Conservation (phyloP, 2,329 filamentous ascomycete genomes). For the Fusarium hainanense region DNA sequence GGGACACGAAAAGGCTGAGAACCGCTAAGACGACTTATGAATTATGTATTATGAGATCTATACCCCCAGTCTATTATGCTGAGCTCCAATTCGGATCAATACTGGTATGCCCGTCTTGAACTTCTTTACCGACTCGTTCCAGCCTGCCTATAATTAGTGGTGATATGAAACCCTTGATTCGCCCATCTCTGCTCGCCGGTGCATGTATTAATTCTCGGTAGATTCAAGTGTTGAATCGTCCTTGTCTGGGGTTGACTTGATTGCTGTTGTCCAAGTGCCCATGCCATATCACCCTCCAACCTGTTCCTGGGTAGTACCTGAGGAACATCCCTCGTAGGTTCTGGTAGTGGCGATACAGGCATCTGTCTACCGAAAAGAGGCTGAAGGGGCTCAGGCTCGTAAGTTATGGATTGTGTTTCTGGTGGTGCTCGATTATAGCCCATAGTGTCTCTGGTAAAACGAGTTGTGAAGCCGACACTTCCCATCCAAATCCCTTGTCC, state of each 20-base stretch:
- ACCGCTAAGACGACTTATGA: neutral
- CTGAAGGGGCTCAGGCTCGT: slow-evolving; percentile 33
- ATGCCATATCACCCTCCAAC: neutral
- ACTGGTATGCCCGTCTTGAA: neutral
- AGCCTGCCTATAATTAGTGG: neutral
- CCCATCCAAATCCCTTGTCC: slow-evolving; percentile 34
- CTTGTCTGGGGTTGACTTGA: neutral
- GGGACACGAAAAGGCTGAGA: neutral
- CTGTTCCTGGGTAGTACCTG: neutral
- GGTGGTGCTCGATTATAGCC: neutral
- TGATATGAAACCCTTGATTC: neutral
- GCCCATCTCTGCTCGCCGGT: neutral
- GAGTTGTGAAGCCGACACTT: slow-evolving; percentile 28
- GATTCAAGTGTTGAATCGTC: neutral
- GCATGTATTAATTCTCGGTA: neutral
- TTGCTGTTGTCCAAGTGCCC: neutral
- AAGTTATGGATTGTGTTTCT: neutral
- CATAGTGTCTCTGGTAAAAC: slow-evolving; percentile 24
- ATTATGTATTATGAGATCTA: slow-evolving; percentile 7
- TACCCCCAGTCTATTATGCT: neutral
- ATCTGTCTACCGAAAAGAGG: slow-evolving; percentile 23
- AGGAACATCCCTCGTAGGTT: neutral
- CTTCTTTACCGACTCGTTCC: neutral
- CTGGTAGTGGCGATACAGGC: neutral
- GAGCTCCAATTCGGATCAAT: neutral